Evolutionary conservation across 2,329 filamentous ascomycete species (phyloP), one percentile per base, ranked within the genome.

Genomic region (Aplosporella prunicola): DNA sequence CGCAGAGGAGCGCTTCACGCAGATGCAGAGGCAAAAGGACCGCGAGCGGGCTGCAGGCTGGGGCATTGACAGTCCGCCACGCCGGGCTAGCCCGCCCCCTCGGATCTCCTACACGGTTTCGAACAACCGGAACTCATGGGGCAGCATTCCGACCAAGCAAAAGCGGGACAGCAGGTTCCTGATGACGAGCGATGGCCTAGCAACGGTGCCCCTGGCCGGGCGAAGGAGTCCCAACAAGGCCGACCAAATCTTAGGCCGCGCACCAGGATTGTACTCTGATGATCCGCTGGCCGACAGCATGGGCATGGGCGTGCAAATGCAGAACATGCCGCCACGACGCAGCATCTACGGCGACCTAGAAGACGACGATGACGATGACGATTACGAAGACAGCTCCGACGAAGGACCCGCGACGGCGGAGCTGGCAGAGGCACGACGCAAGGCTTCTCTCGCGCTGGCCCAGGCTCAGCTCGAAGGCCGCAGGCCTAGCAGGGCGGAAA

Each of bases 31-130:
- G 33, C 80, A 84, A 53, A 68, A 71, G 32, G 66, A 69, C 42
- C 66, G 80, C 39, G 81, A 86, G 56, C 62, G 72, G 13, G 72
- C 68, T 18, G 79, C 80, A 10, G 80, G 80, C 22, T 84, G 80
- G 79, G 80, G 80, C 22, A 43, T 58, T 24, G 57, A 60, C 22
- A 26, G 16, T 15, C 20, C 31, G 18, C 32, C 33, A 16, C 16
- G 20, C 32, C 26, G 14, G 17, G 20, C 28, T 11, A 24, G 25
- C 3, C 25, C 26, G 11, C 20, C 38, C 14, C 32, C 32, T 15
- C 15, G 26, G 26, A 30, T 18, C 38, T 25, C 38, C 6, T 30
- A 18, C 4, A 35, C 38, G 2, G 22, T 24, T 8, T n/a, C 8
- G 8, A 24, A n/a, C 14, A 8, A 13, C 27, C 11, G 27, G 14